Conservation (phyloP, 106 monocot genomes). For the Platanthera guangdongensis region DNA sequence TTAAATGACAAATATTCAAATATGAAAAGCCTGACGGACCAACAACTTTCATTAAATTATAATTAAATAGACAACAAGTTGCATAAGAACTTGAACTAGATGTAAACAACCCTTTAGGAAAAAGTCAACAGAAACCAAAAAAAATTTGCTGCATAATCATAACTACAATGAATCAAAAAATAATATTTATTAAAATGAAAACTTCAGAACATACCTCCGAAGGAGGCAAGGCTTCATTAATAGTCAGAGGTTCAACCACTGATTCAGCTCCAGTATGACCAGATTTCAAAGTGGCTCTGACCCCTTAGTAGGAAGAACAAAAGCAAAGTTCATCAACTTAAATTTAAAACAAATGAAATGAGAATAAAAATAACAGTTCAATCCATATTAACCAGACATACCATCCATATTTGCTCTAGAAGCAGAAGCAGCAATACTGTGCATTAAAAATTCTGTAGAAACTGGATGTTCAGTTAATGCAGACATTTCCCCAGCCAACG, state of each 20-base stretch:
- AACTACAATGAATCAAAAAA: background rate
- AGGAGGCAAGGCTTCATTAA: slow-evolving; percentile 35
- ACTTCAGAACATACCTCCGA: slow-evolving; percentile 39
- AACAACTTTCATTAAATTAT: background rate
- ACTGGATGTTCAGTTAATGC: slow-evolving; percentile 26
- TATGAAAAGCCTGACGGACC: background rate
- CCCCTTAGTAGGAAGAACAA: slow-evolving; percentile 17
- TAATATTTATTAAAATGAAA: slow-evolving; percentile 2
- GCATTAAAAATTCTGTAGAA: slow-evolving; percentile 26
- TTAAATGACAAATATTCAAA: background rate
- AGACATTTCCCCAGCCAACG: slow-evolving; percentile 42
- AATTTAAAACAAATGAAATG: background rate
- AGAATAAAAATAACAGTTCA: background rate
- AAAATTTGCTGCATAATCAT: background rate
- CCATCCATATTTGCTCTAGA: slow-evolving; percentile 24
- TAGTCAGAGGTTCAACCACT: slow-evolving; percentile 20
- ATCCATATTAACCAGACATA: slow-evolving; percentile 19
- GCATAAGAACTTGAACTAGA: background rate
- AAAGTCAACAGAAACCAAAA: background rate
- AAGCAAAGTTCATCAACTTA: background rate
- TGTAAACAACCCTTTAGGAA: background rate
- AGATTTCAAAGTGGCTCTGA: slow-evolving; percentile 28
- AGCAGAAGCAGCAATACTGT: slow-evolving; percentile 19
- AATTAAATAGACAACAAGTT: background rate
- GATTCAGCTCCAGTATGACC: slow-evolving; percentile 32